Conservation (phyloP, 2,329 filamentous ascomycete species). For the Diaporthe amygdali region DNA sequence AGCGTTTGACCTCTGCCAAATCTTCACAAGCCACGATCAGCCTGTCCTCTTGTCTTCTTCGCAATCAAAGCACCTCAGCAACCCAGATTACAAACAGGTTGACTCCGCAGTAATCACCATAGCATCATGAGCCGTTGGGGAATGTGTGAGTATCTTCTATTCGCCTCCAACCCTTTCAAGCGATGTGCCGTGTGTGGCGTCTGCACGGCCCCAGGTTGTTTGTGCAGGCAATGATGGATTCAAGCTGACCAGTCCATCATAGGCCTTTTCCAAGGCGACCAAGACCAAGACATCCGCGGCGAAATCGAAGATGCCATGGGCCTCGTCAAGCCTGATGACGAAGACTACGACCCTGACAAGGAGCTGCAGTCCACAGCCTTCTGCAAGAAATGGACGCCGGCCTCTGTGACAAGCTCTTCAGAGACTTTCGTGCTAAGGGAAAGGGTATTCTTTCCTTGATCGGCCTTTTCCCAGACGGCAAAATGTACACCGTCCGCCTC, state of each 20-base stretch:
- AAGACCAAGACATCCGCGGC: conserved; percentile 1
- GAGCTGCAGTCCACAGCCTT: not conserved
- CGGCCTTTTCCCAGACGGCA: conserved; percentile 34
- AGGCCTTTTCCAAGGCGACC: conserved; percentile 20
- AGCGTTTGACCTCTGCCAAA: not conserved
- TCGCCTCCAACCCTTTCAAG: not conserved
- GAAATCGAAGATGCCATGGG: not conserved
- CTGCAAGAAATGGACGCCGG: conserved; percentile 16
- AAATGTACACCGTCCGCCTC: conserved; percentile 22
- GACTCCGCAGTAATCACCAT: not conserved
- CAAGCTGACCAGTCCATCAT: not conserved
- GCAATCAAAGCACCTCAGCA: too few relatives aligned
- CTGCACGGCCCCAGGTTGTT: too few relatives aligned
- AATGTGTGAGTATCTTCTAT: not conserved
- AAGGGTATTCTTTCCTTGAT: too few relatives aligned
- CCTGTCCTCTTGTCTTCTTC: too few relatives aligned
- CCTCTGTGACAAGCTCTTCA: conserved; percentile 16
- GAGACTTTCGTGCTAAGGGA: conserved; percentile 4
- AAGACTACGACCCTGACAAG: not conserved
- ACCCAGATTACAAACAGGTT: not conserved
- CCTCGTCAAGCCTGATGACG: not conserved
- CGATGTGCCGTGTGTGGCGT: too few relatives aligned
- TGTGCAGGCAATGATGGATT: too few relatives aligned
- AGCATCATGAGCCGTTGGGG: not conserved
- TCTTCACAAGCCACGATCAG: too few relatives aligned